A percentile compares a stretch with the other conserved stretches of the same genome.
These are phyloP conservation scores for Nannochloropsis salina DNA, from an alignment of 108 stramenopile species.

Conservation along the genomic window DNA sequence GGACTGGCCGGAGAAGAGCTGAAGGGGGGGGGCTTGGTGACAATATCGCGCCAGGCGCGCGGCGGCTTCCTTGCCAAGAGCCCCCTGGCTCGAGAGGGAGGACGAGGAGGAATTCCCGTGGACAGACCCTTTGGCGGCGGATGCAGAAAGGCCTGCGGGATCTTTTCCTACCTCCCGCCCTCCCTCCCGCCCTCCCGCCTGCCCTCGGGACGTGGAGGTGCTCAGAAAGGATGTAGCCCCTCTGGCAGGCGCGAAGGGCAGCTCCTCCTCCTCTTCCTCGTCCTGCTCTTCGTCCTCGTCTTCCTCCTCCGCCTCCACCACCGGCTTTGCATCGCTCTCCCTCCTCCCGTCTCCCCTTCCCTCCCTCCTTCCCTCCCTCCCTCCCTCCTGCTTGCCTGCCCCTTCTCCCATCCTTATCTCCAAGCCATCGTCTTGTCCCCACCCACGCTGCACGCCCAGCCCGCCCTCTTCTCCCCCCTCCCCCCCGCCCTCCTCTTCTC, in stretches of 20 bases:
- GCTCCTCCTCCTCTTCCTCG: neutral
- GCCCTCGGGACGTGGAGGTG: neutral
- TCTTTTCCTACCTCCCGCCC: neutral
- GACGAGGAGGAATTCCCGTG: too few relatives aligned
- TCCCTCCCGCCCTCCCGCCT: neutral
- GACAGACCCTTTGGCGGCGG: too few relatives aligned
- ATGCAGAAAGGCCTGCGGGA: too few relatives aligned
- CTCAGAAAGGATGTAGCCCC: neutral
- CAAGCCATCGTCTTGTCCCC: neutral
- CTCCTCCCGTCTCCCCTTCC: neutral
- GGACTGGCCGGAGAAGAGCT: neutral
- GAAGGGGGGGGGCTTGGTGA: neutral
- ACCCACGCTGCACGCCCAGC: neutral
- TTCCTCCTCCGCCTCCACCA: neutral
- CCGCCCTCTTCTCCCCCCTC: neutral
- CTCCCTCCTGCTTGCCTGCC: neutral
- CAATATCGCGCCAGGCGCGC: neutral
- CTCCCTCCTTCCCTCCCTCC: conserved; percentile 13
- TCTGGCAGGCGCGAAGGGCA: neutral
- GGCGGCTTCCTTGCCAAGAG: neutral
- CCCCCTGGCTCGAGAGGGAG: neutral
- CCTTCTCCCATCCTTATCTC: neutral
- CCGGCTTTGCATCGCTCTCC: neutral
- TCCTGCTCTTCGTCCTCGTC: neutral
- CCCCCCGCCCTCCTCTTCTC: neutral